Evolutionary conservation across 768 basidiomycete species (phyloP).

Genomic region (Boletus eberwhitei): DNA sequence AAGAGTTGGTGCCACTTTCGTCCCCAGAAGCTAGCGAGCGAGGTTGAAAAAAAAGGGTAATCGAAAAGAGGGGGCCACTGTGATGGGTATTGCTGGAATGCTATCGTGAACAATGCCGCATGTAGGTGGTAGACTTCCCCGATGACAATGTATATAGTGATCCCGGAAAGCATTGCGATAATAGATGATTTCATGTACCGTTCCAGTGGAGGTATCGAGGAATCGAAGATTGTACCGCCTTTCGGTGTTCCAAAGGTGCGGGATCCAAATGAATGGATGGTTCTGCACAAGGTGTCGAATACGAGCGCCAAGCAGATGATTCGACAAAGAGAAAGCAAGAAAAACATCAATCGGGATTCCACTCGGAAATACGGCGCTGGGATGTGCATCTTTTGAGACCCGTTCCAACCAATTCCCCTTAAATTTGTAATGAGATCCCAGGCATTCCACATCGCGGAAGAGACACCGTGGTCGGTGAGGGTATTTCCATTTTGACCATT

Average conservation of each 20-base stretch:
- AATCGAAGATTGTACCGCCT: slow-evolving; percentile 39
- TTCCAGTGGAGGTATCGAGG: slow-evolving; percentile 29
- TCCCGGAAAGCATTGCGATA: slow-evolving; percentile 42
- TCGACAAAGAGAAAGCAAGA: slow-evolving; percentile 15
- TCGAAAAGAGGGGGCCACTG: slow-evolving; percentile 67
- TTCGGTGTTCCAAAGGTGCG: slow-evolving; percentile 33
- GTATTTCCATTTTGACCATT: background rate
- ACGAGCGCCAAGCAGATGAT: background rate
- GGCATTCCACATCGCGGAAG: slow-evolving; percentile 26
- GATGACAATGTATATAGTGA: slow-evolving; percentile 44
- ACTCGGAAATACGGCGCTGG: slow-evolving; percentile 11
- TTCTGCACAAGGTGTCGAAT: slow-evolving; percentile 2
- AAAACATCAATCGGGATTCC: slow-evolving; percentile 21
- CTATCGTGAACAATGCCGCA: slow-evolving; percentile 41
- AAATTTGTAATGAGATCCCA: slow-evolving; percentile 25
- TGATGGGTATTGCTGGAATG: slow-evolving; percentile 46
- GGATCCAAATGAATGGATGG: slow-evolving; percentile 32
- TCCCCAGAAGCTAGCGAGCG: slow-evolving; percentile 62
- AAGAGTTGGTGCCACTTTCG: slow-evolving; percentile 67
- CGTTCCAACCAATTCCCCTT: slow-evolving; percentile 29
- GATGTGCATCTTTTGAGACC: slow-evolving; percentile 10
- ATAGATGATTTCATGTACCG: slow-evolving; percentile 42
- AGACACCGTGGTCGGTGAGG: background rate
- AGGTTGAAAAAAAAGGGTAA: slow-evolving; percentile 53
- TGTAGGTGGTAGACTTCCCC: slow-evolving; percentile 39